Conservation (phyloP, 176 grass and related monocot genomes). For the Oryza glumipatula region DNA sequence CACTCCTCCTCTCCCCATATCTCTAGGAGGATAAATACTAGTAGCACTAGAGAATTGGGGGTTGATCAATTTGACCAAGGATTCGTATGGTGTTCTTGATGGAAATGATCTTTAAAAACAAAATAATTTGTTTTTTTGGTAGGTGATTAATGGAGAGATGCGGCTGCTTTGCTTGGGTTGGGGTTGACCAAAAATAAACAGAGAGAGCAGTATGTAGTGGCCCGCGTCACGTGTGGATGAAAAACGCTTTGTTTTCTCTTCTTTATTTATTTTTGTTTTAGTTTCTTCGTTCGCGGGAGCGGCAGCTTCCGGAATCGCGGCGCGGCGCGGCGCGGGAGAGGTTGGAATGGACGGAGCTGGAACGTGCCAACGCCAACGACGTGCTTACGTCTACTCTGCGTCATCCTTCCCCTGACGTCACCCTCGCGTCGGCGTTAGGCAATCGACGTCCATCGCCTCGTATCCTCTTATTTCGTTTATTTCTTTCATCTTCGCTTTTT, state of each 20-base stretch:
- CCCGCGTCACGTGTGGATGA: neutral
- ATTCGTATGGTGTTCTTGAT: neutral
- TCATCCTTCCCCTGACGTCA: slow-evolving; percentile 18
- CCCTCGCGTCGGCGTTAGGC: neutral
- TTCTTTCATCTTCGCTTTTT: too few species aligned
- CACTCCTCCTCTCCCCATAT: too few species aligned
- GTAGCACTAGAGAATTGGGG: too few species aligned
- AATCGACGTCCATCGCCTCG: neutral
- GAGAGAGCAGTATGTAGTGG: too few species aligned
- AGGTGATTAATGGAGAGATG: neutral
- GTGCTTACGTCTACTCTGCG: slow-evolving; percentile 15
- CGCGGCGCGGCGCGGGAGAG: neutral
- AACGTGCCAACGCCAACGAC: slow-evolving; percentile 12
- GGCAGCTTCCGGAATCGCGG: neutral
- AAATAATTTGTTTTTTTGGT: neutral
- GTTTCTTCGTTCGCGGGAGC: neutral
- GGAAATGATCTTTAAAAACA: neutral
- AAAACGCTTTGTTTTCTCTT: neutral
- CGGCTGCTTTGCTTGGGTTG: neutral
- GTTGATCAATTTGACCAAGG: neutral
- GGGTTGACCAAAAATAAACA: neutral
- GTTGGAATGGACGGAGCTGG: too few species aligned
- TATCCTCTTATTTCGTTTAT: too few species aligned
- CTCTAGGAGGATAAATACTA: neutral
- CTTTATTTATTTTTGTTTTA: too few species aligned